phyloP scores from a whole-genome alignment of 2,329 filamentous ascomycete genomes.

The Ophiosphaerella herpotricha region DNA sequence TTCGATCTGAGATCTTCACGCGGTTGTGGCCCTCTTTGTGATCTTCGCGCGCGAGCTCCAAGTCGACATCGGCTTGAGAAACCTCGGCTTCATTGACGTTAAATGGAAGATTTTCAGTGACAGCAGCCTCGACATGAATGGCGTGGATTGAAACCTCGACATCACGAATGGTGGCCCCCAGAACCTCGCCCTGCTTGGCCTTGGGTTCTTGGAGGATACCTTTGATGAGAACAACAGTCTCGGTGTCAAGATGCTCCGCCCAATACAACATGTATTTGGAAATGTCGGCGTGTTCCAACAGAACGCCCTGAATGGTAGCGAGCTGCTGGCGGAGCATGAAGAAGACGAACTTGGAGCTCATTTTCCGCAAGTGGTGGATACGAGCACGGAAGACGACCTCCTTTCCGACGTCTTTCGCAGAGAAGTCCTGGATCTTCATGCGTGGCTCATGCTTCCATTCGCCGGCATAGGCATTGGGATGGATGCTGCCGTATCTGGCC shows the following conservation, averaged over 20 bases:
- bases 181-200: slow-evolving; percentile 67
- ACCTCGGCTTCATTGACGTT: slow-evolving; percentile 73
- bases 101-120: slow-evolving; percentile 68
- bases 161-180: slow-evolving; percentile 74
- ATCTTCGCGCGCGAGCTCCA: slow-evolving; percentile 55
- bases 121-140: slow-evolving; percentile 65
- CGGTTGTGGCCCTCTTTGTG: slow-evolving; percentile 61
- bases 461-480: slow-evolving; percentile 63
- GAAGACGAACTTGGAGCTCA: slow-evolving; percentile 84
- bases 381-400: slow-evolving; percentile 71
- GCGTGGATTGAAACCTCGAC: slow-evolving; percentile 75
- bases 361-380: slow-evolving; percentile 76
- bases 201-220: slow-evolving; percentile 75
- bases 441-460: slow-evolving; percentile 55
- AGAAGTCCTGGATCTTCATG: slow-evolving; percentile 57
- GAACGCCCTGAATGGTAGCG: slow-evolving; percentile 80
- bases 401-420: slow-evolving; percentile 59
- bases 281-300: slow-evolving; percentile 66
- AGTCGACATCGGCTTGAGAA: slow-evolving; percentile 60
- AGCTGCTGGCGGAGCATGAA: slow-evolving; percentile 84
- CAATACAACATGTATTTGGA: slow-evolving; percentile 81
- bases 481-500: slow-evolving; percentile 62
- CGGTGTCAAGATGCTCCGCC: slow-evolving; percentile 80
- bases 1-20: slow-evolving; percentile 70
- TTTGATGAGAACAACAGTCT: slow-evolving; percentile 76